Base-by-base conservation (phyloP, 2,329 filamentous ascomycete species). In the Fusarium sp. region DNA sequence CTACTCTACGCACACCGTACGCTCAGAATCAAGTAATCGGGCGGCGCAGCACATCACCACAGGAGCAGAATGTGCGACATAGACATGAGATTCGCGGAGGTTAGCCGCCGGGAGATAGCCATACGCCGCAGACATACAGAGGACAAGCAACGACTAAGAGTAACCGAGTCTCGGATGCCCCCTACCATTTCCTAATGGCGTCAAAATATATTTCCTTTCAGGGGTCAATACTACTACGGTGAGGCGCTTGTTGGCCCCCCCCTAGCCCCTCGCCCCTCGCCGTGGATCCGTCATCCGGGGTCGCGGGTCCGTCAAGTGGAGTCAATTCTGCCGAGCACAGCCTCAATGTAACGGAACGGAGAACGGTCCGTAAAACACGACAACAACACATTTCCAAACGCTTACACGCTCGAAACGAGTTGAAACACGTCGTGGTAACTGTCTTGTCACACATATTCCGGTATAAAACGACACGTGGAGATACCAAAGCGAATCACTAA, bases 211-310 rank as follows among this genome's bases (percentile, higher is more conserved):
- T 59, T 68, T 14, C 42, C 45, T 56, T 45, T 39, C 70, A 73
- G 70, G 70, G 66, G 70, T 60, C 39, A 20, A 60, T 53, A 35
- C 41, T 56, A 67, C 53, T 66, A 60, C 70, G 69, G 73, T 69
- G 73, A 75, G 72, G 70, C 72, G 61, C 66, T 55, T 41, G 32
- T 20, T 57, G n/a, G 30, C 24, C 44, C 39, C 53, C 38, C 50
- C 35, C 30, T 32, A 10, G 30, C 32, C 8, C 32, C 32, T 15
- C 32, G 6, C 32, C 48, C 56, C 22, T 55, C 69, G 60, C 61
- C 55, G 66, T 73, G 69, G 67, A 63, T 61, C 71, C 69, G 69
- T 48, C 45, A 75, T 67, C 72, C 74, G 69, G 74, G 70, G 64
- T 71, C 57, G 72, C 69, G 74, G 74, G 66, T 75, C 69, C 45